Conservation (phyloP, 1,284 basidiomycete species). For the Abortiporus biennis region DNA sequence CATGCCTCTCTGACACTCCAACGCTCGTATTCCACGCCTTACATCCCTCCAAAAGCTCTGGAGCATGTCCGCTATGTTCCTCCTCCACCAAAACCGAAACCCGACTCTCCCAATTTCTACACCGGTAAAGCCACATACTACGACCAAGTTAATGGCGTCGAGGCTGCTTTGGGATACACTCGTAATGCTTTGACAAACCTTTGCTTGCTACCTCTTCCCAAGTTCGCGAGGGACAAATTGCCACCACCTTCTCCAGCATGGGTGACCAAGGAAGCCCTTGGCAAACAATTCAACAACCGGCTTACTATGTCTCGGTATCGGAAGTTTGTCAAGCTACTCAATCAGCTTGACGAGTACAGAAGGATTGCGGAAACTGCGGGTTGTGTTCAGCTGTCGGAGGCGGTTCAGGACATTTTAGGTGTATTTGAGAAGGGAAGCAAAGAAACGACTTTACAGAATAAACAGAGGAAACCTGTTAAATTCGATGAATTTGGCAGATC, state of each 20-base stretch:
- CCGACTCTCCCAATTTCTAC: constrained; percentile 75
- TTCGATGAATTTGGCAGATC: constrained; percentile 74
- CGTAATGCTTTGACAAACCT: constrained; percentile 57
- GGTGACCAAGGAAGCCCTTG: constrained; percentile 61
- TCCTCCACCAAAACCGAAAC: constrained; percentile 23
- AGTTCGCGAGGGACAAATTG: constrained; percentile 57
- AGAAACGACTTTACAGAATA: constrained; percentile 45
- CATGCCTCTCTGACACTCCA: constrained; percentile 4
- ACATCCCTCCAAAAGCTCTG: constrained; percentile 28
- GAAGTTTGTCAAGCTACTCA: constrained; percentile 58
- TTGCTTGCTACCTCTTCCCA: constrained; percentile 75
- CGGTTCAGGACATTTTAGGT: constrained; percentile 48
- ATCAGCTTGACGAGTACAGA: constrained; percentile 68
- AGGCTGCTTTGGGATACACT: constrained; percentile 56
- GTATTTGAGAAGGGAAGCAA: constrained; percentile 64
- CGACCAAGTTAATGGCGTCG: constrained; percentile 67
- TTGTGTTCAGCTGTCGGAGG: constrained; percentile 48
- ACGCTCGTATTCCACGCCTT: constrained; percentile 17
- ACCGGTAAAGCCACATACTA: constrained; percentile 80
- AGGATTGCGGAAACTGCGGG: constrained; percentile 65
- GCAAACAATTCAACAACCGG: constrained; percentile 46
- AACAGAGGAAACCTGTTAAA: constrained; percentile 47
- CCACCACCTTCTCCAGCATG: constrained; percentile 59
- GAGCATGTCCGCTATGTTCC: constrained; percentile 14
- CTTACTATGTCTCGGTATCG: constrained; percentile 75